Evolutionary conservation across 2,329 filamentous ascomycete species (phyloP).

Genomic region (Periconia digitata): DNA sequence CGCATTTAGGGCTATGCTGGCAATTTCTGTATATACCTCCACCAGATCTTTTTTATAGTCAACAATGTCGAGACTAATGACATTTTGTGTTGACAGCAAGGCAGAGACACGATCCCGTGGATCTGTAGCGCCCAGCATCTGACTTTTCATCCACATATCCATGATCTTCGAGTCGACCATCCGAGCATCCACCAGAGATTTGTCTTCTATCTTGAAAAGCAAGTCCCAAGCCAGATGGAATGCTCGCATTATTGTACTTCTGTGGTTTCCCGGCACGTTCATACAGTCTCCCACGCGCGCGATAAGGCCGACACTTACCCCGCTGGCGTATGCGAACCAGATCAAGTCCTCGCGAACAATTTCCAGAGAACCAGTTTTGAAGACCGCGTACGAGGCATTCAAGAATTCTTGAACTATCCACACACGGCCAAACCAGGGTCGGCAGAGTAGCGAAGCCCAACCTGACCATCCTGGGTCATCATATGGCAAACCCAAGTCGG

Average conservation of each 20-base stretch:
- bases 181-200: not conserved
- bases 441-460: constrained; percentile 9
- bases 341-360: constrained; percentile 6
- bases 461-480: constrained; percentile 5
- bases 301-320: constrained; percentile 1
- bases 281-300: not conserved
- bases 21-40: constrained; percentile 2
- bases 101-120: constrained; percentile 11
- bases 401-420: constrained; percentile 15
- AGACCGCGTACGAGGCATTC: constrained; percentile 6
- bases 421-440: constrained; percentile 11
- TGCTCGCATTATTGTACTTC: no score
- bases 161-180: constrained; percentile 1
- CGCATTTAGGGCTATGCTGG: not conserved
- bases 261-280: not conserved
- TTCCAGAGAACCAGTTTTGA: constrained; percentile 9
- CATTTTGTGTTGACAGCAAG: constrained; percentile 9
- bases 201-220: no score
- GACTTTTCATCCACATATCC: constrained; percentile 9
- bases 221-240: no score
- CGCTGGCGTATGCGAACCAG: constrained; percentile 5
- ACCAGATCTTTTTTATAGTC: constrained; percentile 5
- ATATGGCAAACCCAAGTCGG: constrained; percentile 1
- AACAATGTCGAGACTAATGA: constrained; percentile 5
- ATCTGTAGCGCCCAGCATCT: constrained; percentile 10